Evolutionary conservation across 2,329 filamentous ascomycete species (phyloP), one percentile per base, ranked within the genome.

Genomic region (Curvularia sp.): DNA sequence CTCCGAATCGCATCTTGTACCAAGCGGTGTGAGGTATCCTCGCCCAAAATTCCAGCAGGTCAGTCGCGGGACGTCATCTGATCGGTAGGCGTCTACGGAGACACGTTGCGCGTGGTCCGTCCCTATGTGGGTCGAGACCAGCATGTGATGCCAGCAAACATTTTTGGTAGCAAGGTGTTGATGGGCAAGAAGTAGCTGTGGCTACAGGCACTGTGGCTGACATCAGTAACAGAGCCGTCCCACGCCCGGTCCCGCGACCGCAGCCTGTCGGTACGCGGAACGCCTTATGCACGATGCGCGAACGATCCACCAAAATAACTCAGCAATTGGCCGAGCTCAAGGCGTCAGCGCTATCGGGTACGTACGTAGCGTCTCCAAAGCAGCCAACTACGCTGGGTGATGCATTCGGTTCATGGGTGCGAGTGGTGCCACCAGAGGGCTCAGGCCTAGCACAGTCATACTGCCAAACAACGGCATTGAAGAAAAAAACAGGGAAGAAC

Each of bases 81-180:
- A 55, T 53, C 47, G 46, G 54, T 54, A 54, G 49, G 32, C 18
- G 50, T 39, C 49, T 56, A 55, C 32, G 49, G 54, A 60, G 59
- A 64, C 63, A 66, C 63, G 63, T 64, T 53, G 63, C 59, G 54
- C n/a, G 52, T 54, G 63, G 61, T 53, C 50, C 55, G 47, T 41
- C 54, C 57, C 56, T 46, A 53, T 53, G 61, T 63, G 59, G 61
- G 54, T 59, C 59, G 25, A 34, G 42, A 55, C 46, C 61, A 38
- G 21, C 51, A 38, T 34, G 38, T 34, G 49, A 25, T 59, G 62
- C 63, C 61, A 64, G 57, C 63, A 60, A 55, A 53, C 41, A 42
- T 27, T 30, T 27, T 19, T 6, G 18, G 34, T 15, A 36, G 34
- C 34, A 36, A 36, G 34, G 15, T 8, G 34, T 36, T 36, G 34